Percentiles rank a stretch among this genome's conserved stretches.
These are phyloP conservation scores for Fusarium tjaetaba DNA, from an alignment of 2,329 filamentous ascomycete species.

Conservation along the genomic window DNA sequence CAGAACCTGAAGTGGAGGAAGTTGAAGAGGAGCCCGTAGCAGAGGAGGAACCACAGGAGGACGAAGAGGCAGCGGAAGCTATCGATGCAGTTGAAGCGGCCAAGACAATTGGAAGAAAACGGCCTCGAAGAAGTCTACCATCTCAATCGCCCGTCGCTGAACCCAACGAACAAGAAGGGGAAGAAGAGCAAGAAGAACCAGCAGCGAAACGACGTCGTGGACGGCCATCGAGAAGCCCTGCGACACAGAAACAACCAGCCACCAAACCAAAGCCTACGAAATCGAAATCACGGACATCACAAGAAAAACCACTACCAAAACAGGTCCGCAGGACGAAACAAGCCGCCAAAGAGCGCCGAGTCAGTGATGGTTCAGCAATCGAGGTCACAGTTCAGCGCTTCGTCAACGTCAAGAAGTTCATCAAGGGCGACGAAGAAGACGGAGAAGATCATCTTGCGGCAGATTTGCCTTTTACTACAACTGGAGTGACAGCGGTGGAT, in stretches of 20 bases:
- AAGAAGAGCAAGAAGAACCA: slow-evolving; percentile 42
- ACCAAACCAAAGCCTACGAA: slow-evolving; percentile 36
- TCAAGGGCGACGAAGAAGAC: slow-evolving; percentile 53
- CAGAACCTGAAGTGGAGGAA: neutral
- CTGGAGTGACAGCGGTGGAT: slow-evolving; percentile 70
- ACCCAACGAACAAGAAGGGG: slow-evolving; percentile 47
- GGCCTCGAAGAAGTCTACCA: slow-evolving; percentile 51
- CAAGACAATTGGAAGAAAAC: slow-evolving; percentile 54
- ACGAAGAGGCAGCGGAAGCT: slow-evolving; percentile 52
- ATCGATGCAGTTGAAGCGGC: slow-evolving; percentile 57
- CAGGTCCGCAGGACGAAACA: slow-evolving; percentile 32
- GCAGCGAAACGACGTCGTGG: slow-evolving; percentile 53
- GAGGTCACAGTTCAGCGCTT: slow-evolving; percentile 71
- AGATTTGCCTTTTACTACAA: slow-evolving; percentile 64
- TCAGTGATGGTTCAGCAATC: slow-evolving; percentile 49
- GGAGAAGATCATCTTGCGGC: slow-evolving; percentile 57
- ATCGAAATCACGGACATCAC: slow-evolving; percentile 30
- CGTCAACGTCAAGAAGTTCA: slow-evolving; percentile 56
- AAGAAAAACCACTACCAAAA: slow-evolving; percentile 37
- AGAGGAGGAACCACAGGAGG: slow-evolving; percentile 34
- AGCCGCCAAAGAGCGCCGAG: slow-evolving; percentile 33
- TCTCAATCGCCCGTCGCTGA: slow-evolving; percentile 56
- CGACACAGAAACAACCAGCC: slow-evolving; percentile 53
- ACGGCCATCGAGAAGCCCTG: slow-evolving; percentile 52
- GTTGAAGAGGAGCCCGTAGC: slow-evolving; percentile 35